Conservation (phyloP, 352 stramenopile genomes). For the Pythium myriotylum region DNA sequence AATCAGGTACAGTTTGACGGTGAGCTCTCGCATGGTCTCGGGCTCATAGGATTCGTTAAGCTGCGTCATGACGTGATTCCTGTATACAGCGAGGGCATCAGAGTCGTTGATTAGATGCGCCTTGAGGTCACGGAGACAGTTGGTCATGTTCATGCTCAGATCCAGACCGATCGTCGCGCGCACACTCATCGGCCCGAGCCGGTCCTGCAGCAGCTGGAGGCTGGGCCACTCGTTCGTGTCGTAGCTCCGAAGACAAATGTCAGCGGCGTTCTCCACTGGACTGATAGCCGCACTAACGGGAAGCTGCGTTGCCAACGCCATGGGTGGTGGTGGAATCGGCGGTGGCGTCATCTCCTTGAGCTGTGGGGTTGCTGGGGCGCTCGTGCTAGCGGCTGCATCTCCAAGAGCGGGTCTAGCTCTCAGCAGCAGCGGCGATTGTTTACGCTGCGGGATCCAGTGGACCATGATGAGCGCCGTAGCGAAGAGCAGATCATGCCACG, state of each 20-base stretch:
- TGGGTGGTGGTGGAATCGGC: conserved; percentile 11
- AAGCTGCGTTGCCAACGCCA: not conserved
- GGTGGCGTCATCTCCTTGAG: conserved; percentile 9
- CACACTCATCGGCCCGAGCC: conserved; percentile 52
- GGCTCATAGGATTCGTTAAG: conserved; percentile 29
- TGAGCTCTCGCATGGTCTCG: conserved; percentile 32
- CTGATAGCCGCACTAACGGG: not conserved
- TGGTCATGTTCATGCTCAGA: conserved; percentile 60
- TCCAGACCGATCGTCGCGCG: conserved; percentile 63
- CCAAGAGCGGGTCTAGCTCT: conserved; percentile 3
- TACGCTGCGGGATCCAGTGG: conserved; percentile 73
- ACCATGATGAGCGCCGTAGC: conserved; percentile 72
- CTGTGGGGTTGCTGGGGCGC: conserved; percentile 11
- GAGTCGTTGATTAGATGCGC: conserved; percentile 76
- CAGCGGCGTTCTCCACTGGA: conserved; percentile 53
- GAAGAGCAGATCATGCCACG: conserved; percentile 72
- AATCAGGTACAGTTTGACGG: conserved; percentile 63
- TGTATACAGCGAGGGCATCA: conserved; percentile 57
- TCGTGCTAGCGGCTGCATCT: not conserved
- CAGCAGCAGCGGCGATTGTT: conserved; percentile 38
- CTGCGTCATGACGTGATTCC: conserved; percentile 42
- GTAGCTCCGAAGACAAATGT: conserved; percentile 39
- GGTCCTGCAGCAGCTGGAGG: conserved; percentile 55
- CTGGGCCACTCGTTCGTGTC: conserved; percentile 47
- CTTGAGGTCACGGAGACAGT: conserved; percentile 73